Percentiles rank a stretch among this genome's conserved stretches.
These are phyloP conservation scores for Huntiella abstrusa DNA, from an alignment of 2,329 filamentous ascomycete species.

Conservation along the genomic window DNA sequence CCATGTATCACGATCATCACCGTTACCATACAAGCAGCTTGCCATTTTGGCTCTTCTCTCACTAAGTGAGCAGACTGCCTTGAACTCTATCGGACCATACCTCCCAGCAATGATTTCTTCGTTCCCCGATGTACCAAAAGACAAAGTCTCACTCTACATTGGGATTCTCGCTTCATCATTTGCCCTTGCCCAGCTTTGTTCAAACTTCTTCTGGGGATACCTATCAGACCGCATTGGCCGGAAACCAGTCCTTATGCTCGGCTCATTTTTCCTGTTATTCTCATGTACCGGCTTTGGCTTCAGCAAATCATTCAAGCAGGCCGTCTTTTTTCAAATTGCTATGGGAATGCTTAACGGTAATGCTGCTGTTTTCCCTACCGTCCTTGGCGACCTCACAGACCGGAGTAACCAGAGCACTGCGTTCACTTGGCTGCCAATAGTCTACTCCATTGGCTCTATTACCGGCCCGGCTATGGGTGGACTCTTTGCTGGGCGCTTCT, in stretches of 20 bases:
- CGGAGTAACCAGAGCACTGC: constrained; percentile 83
- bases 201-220: constrained; percentile 52
- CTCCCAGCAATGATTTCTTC: constrained; percentile 77
- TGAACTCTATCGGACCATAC: constrained; percentile 93
- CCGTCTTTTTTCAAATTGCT: constrained; percentile 64
- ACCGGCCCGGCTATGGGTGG: constrained; percentile 86
- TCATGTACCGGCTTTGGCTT: constrained; percentile 83
- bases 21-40: constrained; percentile 68
- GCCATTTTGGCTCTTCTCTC: constrained; percentile 72
- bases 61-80: constrained; percentile 81
- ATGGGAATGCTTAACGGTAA: constrained; percentile 96
- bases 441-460: constrained; percentile 90
- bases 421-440: constrained; percentile 84
- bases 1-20: constrained; percentile 24
- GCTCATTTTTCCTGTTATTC: constrained; percentile 61
- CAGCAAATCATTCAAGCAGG: constrained; percentile 64
- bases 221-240: constrained; percentile 46
- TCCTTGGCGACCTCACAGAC: constrained; percentile 86
- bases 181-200: constrained; percentile 77
- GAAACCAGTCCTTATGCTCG: constrained; percentile 55
- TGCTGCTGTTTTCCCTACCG: constrained; percentile 82
- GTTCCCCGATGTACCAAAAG: constrained; percentile 59
- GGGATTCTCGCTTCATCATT: constrained; percentile 81
- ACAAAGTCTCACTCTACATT: constrained; percentile 67
- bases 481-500: constrained; percentile 47